Conservation (phyloP, 2,329 filamentous ascomycete genomes). For the Botryosphaeria dothidea region DNA sequence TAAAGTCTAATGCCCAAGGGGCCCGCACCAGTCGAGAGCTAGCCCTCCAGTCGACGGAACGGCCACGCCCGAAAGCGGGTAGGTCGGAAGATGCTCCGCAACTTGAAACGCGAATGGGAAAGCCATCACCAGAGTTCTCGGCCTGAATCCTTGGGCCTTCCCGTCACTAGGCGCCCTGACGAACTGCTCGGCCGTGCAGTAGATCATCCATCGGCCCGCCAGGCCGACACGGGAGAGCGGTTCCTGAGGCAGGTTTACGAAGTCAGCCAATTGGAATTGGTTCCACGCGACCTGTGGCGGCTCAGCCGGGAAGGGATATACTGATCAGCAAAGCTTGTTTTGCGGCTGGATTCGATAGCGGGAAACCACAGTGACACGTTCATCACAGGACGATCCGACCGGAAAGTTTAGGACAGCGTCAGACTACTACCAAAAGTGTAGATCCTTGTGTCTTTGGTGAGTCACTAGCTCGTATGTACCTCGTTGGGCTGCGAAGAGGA, state of each 20-base stretch:
- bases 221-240: not conserved
- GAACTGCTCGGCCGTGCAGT: not conserved
- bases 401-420: not conserved
- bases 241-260: not conserved
- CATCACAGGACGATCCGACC: not conserved
- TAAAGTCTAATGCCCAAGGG: not conserved
- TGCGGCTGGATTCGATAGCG: not conserved
- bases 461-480: too few species aligned
- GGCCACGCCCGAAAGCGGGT: not conserved
- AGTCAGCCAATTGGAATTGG: not conserved
- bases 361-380: not conserved
- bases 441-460: too few species aligned
- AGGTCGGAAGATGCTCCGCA: not conserved
- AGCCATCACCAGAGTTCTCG: not conserved
- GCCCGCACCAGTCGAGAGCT: not conserved
- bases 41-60: not conserved
- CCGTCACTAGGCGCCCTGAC: not conserved
- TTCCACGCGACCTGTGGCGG: too few species aligned
- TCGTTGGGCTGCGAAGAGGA: too few species aligned
- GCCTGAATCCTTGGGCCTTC: not conserved
- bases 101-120: not conserved
- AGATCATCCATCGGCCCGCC: not conserved
- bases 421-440: not conserved
- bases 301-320: not conserved
- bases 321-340: not conserved